phyloP scores from a whole-genome alignment of 1,139 yeast genomes.

The Diutina rugosa region DNA sequence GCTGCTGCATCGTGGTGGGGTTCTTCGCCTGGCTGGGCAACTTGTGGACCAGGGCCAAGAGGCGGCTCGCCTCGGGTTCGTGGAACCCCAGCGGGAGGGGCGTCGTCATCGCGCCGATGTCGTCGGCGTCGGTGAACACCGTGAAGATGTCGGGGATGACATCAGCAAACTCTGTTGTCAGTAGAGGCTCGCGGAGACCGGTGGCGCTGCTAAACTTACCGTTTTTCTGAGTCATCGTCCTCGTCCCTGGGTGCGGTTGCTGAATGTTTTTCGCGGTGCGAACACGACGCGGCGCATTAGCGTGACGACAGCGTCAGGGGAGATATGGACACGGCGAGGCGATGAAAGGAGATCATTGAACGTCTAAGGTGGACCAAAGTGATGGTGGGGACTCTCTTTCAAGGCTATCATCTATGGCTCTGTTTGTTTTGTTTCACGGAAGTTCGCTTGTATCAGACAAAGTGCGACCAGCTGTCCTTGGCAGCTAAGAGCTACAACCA shows the following conservation, averaged over 20 bases:
- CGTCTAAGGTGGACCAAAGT: too few species aligned
- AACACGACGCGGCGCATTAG: not conserved
- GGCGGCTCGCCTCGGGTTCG: not conserved
- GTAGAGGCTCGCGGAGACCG: not conserved
- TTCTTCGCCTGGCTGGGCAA: not conserved
- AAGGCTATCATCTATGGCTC: too few species aligned
- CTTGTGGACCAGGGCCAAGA: not conserved
- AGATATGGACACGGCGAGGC: too few species aligned
- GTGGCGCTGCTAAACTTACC: not conserved
- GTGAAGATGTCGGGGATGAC: slow-evolving; percentile 4
- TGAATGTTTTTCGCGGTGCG: not conserved
- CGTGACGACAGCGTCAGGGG: too few species aligned
- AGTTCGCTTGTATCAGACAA: too few species aligned
- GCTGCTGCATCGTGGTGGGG: not conserved
- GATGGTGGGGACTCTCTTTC: too few species aligned
- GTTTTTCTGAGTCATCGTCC: not conserved
- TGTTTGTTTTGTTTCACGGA: too few species aligned
- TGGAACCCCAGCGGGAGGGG: slow-evolving; percentile 10
- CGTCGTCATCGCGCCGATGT: slow-evolving; percentile 11
- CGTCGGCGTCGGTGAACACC: slow-evolving; percentile 6
- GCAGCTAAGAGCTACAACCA: too few species aligned
- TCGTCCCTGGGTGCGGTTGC: not conserved
- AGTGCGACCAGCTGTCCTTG: too few species aligned
- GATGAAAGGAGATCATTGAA: too few species aligned
- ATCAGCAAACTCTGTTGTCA: not conserved